Base-by-base conservation (phyloP, 2,329 filamentous ascomycete species). In the Elsinoe necatrix region DNA sequence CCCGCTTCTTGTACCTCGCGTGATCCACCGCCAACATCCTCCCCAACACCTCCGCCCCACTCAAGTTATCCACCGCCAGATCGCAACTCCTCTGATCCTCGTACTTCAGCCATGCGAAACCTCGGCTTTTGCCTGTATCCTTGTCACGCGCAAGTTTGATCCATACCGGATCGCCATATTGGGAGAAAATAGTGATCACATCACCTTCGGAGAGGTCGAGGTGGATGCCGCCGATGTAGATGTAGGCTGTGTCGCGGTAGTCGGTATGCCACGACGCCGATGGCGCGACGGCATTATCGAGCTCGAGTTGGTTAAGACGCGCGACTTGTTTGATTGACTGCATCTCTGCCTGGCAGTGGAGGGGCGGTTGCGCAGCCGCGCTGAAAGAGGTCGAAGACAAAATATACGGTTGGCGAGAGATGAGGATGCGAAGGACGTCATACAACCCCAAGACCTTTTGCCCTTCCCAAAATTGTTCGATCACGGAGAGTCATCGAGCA, bases 21-120 rank as follows among this genome's bases (percentile, higher is more conserved):
- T 98, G 93, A 69, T 98, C 93, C 11, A 98, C 93, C 59, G 87
- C 82, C 41, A 98, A 72, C 58, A 92, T 72, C 41, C 91, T 80
- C 1, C 90, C 91, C 68, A 88, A 77, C 16, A 98, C 84, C 27
- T 84, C 86, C 7, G 91, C 86, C 29, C 93, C 93, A 37, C 90
- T 87, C 4, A 98, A 75, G 69, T 98, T 98, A 73, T 98, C 93
- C 8, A 98, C 95, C 0, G 95, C 93, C 41, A 98, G 75, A 71
- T 97, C 92, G 60, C 89, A 95, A 73, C 91, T 96, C 63, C 92
- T 81, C 75, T 98, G 93, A 71, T 98, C 92, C 70, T 98, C 93
- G 72, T 97, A 98, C 69, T 98, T 98, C 57, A 98, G 79, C 79
- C 93, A 98, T 1, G 87, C 90, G 67, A 97, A 98, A 0, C 93